Base-by-base conservation (phyloP, 202 grass and related monocot species). In the Cymbopogon flexuosus region DNA sequence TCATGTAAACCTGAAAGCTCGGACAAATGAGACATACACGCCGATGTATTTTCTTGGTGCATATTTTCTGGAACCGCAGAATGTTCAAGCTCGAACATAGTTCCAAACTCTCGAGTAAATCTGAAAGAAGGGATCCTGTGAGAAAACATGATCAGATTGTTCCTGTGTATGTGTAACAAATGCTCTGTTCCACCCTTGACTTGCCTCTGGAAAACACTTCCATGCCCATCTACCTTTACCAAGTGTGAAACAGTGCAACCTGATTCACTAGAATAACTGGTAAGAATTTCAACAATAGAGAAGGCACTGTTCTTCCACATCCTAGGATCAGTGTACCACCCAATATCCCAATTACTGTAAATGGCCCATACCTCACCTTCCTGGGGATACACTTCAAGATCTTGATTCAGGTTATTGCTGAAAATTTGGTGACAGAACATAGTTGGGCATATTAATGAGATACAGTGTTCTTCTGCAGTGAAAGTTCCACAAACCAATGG, bases 401-500 rank as follows among this genome's bases (percentile, higher is more conserved):
- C 30, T 10, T 83, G 85, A 81, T 86, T 85, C 79, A 76, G 40
- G 75, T 45, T 62, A 15, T 88, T 45, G 34, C 65, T 45, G 41
- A 79, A 90, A 57, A 92, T 62, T 65, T 81, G 65, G 37, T 92
- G 75, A 47, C 79, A 88, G 16, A 95, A 92, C 77, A 84, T 84
- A 10, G 81, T 90, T 62, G 81, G 75, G 45, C 64, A 84, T 36
- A 60, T 73, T 77, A 88, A 58, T 4, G 75, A 79, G 12, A 88
- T 80, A 34, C 35, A 23, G 5, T 13, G 68, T 37, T 85, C 87
- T 16, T 88, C 84, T 13, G 39, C 74, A 31, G 68, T 3, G 34
- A 95, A 95, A 68, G 82, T 87, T 84, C 89, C 89, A 79, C 92
- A 92, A 34, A 91, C 85, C 68, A 88, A 71, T 18, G 92, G 89